Evolutionary conservation across 2,329 filamentous ascomycete genomes (phyloP).

Genomic region (Sporothrix humicola): DNA sequence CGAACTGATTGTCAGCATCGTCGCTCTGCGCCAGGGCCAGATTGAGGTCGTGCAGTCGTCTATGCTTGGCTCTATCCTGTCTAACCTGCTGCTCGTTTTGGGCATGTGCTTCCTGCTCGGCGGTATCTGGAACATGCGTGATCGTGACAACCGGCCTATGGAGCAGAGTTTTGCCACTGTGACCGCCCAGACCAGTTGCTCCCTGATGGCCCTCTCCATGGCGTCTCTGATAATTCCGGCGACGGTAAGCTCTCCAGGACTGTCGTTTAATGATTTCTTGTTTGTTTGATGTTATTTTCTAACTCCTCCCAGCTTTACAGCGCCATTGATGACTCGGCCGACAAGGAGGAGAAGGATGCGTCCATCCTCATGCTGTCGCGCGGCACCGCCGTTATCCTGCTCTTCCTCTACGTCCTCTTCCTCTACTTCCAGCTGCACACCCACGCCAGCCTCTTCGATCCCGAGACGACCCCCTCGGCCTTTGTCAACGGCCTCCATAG

Average conservation of each 20-base stretch:
- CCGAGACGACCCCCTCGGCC: slow-evolving; percentile 48
- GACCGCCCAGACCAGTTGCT: slow-evolving; percentile 77
- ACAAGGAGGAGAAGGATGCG: slow-evolving; percentile 50
- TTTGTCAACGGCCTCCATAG: slow-evolving; percentile 30
- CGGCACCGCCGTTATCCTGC: slow-evolving; percentile 75
- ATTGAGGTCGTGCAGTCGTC: slow-evolving; percentile 92
- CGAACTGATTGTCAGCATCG: slow-evolving; percentile 84
- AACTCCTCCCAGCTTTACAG: slow-evolving; percentile 62
- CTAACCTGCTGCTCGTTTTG: slow-evolving; percentile 85
- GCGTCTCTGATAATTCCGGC: slow-evolving; percentile 81
- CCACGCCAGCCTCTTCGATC: slow-evolving; percentile 74
- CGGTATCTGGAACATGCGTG: slow-evolving; percentile 67
- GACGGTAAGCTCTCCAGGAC: slow-evolving; percentile 53
- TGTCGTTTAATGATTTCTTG: too few species aligned
- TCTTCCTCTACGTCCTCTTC: slow-evolving; percentile 76
- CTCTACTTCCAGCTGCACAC: slow-evolving; percentile 79
- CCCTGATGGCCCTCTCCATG: slow-evolving; percentile 75
- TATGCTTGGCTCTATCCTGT: slow-evolving; percentile 87
- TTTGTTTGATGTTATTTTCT: background rate
- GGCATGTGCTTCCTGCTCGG: slow-evolving; percentile 88
- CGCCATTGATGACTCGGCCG: slow-evolving; percentile 58
- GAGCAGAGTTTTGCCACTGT: slow-evolving; percentile 78
- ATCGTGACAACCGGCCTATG: slow-evolving; percentile 60
- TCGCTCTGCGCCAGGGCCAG: slow-evolving; percentile 82
- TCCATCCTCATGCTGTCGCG: slow-evolving; percentile 75